phyloP scores from a whole-genome alignment of 768 basidiomycete genomes.

The Hygrophorus russula region DNA sequence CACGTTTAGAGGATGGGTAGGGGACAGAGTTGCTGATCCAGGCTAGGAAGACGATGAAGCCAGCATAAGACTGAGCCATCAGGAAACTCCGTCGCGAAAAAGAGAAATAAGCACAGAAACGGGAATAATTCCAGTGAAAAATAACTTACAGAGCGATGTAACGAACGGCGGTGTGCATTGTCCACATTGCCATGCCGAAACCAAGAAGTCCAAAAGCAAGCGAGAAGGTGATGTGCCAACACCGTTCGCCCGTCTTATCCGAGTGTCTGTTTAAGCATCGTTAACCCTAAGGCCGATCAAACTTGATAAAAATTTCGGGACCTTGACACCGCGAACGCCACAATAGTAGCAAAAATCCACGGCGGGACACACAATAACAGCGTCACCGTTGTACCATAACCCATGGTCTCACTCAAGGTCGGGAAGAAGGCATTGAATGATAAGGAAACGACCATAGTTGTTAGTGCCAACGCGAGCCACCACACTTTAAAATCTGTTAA shows the following conservation, averaged over 20 bases:
- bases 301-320: conserved; percentile 12
- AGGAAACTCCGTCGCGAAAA: conserved; percentile 40
- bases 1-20: conserved; percentile 75
- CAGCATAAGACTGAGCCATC: conserved; percentile 66
- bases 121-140: not conserved
- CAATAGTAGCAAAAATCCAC: conserved; percentile 50
- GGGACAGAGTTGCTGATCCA: conserved; percentile 41
- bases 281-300: conserved; percentile 1
- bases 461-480: conserved; percentile 32
- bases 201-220: conserved; percentile 53
- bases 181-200: conserved; percentile 53
- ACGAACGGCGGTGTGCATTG: conserved; percentile 48
- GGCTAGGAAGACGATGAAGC: conserved; percentile 53
- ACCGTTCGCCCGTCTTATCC: conserved; percentile 60
- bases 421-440: conserved; percentile 69
- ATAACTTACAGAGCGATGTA: conserved; percentile 53
- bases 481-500: conserved; percentile 66
- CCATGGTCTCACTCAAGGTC: conserved; percentile 59
- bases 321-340: conserved; percentile 43
- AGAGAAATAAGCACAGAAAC: not conserved
- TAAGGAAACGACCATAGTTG: conserved; percentile 38
- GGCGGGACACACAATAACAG: conserved; percentile 48
- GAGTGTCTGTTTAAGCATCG: conserved; percentile 39
- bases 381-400: conserved; percentile 51
- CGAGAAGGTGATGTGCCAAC: conserved; percentile 48